Base-by-base conservation (phyloP, 2,329 filamentous ascomycete genomes). In the Intubia oerlemansii region DNA sequence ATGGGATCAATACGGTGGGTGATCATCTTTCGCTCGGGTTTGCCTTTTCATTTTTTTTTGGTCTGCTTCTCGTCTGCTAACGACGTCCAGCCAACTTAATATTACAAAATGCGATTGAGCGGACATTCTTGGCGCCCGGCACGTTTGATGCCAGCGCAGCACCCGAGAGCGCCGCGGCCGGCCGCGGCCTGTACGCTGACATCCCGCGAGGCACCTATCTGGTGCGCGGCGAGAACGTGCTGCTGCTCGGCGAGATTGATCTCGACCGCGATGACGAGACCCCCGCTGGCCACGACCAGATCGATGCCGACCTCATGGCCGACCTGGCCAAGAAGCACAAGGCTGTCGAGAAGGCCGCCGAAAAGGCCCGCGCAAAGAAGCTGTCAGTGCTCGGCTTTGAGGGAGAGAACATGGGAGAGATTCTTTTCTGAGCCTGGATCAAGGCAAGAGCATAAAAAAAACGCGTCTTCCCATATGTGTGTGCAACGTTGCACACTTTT, bases 221-320 rank as follows among this genome's bases (percentile, higher is more conserved):
- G 20, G 80, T 98, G 25, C 66, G 88, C 34, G 88, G 88, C 40
- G 88, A 98, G 56, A 98, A 98, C 49, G 88, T 98, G n/a, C 61
- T 92, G 29, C 59, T 98, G 25, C 64, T 95, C 12, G 88, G 88
- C 21, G 90, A 95, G 52, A 91, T 98, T 42, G 88, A 98, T 48
- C 67, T 98, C 15, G 88, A 98, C 56, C 81, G 77, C 45, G 88
- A 98, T 51, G 88, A 98, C 49, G 73, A 90, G 33, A 62, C 81
- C 10, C 81, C 80, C 1, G 49, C 59, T 5, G 69, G 72, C 18
- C 81, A 76, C 41, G 57, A 62, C 39, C 56, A 59, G 40, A 47
- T 45, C 25, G 44, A 47, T 8, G 20, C 39, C 37, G 56, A 67
- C 42, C 45, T 49, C 37, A 81, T 70, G 2, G 62, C 79, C 1